Conservation (phyloP, 345 rosid genomes). For the Linum usitatissimum region DNA sequence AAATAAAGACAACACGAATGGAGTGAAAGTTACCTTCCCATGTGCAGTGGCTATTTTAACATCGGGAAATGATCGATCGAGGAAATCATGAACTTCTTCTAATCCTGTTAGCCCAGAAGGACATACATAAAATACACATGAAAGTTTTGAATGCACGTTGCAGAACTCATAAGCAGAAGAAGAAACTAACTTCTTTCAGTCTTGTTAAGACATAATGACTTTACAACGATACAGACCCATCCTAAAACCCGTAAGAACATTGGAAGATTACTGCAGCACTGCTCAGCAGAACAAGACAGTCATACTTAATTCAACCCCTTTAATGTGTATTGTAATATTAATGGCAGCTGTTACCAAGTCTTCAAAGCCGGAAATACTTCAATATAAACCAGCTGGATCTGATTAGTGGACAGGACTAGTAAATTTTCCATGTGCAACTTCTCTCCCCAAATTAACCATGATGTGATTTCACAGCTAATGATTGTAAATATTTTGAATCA, state of each 20-base stretch:
- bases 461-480: neutral
- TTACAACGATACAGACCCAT: neutral
- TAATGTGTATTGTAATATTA: neutral
- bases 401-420: neutral
- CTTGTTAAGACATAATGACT: neutral
- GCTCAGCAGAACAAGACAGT: neutral
- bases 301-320: neutral
- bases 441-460: neutral
- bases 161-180: neutral
- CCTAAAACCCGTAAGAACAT: neutral
- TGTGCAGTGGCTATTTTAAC: conserved; percentile 81
- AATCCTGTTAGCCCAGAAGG: conserved; percentile 49
- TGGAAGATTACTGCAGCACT: neutral
- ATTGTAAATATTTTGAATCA: neutral
- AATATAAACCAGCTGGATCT: neutral
- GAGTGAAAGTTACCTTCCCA: conserved; percentile 54
- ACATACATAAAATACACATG: conserved; percentile 1
- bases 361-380: neutral
- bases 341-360: neutral
- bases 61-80: conserved; percentile 59
- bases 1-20: neutral
- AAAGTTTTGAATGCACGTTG: neutral
- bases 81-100: conserved; percentile 74
- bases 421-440: neutral
- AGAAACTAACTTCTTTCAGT: neutral